A percentile compares a stretch with the other conserved stretches of the same genome.
Evolutionary conservation across 768 basidiomycete species (phyloP).

Genomic region (Pseudohyphozyma bogoriensis): DNA sequence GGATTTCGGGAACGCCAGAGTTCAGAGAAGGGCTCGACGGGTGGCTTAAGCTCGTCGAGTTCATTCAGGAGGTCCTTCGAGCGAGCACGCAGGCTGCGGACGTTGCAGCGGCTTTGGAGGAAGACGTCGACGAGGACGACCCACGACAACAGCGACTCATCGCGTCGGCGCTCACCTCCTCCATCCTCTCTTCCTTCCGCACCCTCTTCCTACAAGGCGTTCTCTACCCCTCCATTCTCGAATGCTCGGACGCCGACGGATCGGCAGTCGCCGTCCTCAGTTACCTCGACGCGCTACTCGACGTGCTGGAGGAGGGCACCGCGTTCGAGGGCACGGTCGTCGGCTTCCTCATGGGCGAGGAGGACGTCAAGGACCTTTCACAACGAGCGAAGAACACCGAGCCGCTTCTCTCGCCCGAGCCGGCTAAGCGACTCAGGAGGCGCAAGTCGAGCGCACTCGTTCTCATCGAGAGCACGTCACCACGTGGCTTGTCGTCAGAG

Average conservation of each 20-base stretch:
- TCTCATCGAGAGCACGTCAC: conserved; percentile 75
- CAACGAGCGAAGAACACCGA: neutral
- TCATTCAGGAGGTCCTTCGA: conserved; percentile 70
- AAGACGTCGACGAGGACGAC: conserved; percentile 6
- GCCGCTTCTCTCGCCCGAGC: neutral
- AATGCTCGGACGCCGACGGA: conserved; percentile 86
- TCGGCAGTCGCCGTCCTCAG: conserved; percentile 92
- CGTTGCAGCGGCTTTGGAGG: neutral
- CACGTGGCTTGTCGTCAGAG: conserved; percentile 27
- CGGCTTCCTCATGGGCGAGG: conserved; percentile 71
- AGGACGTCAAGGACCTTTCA: conserved; percentile 44
- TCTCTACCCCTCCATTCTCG: conserved; percentile 81
- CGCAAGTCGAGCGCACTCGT: conserved; percentile 83
- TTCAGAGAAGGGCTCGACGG: conserved; percentile 74
- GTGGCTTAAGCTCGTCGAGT: conserved; percentile 81
- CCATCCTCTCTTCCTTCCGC: conserved; percentile 71
- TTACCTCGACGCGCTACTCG: conserved; percentile 80
- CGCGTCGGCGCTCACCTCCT: conserved; percentile 68
- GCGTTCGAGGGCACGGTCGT: conserved; percentile 61
- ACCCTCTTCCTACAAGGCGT: conserved; percentile 85
- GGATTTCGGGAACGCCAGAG: conserved; percentile 62
- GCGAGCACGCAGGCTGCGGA: neutral
- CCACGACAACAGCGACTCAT: conserved; percentile 46
- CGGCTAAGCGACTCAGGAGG: conserved; percentile 38
- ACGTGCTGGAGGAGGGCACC: conserved; percentile 54